Evolutionary conservation across 1,284 basidiomycete species (phyloP), one percentile per base, ranked within the genome.

Genomic region (Clitocybe nebularis): DNA sequence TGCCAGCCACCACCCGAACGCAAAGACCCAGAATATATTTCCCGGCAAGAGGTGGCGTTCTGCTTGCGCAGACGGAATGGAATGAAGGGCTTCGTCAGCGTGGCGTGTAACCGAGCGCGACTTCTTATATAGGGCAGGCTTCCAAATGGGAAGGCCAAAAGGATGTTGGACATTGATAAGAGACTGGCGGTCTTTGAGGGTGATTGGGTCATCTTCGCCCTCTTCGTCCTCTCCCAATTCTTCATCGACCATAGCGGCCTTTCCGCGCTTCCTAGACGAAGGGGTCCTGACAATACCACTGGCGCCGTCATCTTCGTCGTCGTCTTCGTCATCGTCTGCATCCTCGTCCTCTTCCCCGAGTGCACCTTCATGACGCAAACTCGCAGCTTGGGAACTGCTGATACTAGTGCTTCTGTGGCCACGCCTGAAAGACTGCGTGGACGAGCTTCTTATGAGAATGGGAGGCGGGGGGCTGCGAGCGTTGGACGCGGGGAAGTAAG

Each of bases 91-190:
- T 43, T 87, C 83, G 64, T 99, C 96, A 29, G 96, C 96, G 63
- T 93, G 86, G 43, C 94, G 88, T 32, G 95, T 97, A 52, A 99
- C 90, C 1, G 94, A 93, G 36, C 96, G 86, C 20, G 89, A 90
- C 64, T 99, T 99, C 68, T 96, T 95, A 81, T 99, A 99, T 41
- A 99, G 67, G 0, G 96, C 96, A 9, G 96, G 96, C 66, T 99
- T 99, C 96, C 96, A 99, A 60, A 99, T 98, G 34, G 93, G 96
- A 51, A 99, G 76, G 74, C 96, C 96, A 64, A 99, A 99, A 5
- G 96, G 96, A 65, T 99, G 96, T 62, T 97, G 93, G 60, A 97
- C 93, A 67, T 99, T 99, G 64, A 99, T 96, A 54, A 95, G 87
- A 34, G 96, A 97, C 63, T 99, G 96, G 21, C 96, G 83, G 56